Evolutionary conservation across 1,284 basidiomycete genomes (phyloP).

Genomic region (Paramarasmius palmivorus): DNA sequence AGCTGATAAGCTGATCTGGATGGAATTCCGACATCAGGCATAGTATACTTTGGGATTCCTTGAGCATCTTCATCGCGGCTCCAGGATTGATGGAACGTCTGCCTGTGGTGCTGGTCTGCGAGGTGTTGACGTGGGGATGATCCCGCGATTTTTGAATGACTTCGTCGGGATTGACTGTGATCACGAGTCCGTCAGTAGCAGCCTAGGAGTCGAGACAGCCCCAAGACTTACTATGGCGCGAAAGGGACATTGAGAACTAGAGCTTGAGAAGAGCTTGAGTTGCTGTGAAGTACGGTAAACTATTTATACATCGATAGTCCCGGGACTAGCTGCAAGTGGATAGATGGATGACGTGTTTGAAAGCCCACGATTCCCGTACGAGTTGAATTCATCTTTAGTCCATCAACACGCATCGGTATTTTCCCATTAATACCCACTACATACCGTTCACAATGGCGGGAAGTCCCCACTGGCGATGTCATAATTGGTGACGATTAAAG

Average conservation of each 20-base stretch:
- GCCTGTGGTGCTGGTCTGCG: conserved; percentile 23
- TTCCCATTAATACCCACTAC: too few relatives aligned
- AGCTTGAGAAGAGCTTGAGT: background rate
- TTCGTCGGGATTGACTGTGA: conserved; percentile 28
- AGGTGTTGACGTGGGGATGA: conserved; percentile 36
- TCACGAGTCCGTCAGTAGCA: background rate
- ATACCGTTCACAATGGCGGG: too few relatives aligned
- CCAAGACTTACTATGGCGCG: background rate
- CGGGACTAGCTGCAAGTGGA: too few relatives aligned
- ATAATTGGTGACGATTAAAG: too few relatives aligned
- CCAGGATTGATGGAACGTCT: conserved; percentile 34
- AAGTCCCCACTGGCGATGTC: too few relatives aligned
- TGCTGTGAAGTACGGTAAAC: too few relatives aligned
- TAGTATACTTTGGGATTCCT: conserved; percentile 37
- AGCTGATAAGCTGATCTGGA: conserved; percentile 53
- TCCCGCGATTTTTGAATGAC: conserved; percentile 37
- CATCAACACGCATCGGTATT: too few relatives aligned
- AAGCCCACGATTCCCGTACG: too few relatives aligned
- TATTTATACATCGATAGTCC: too few relatives aligned
- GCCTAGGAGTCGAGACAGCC: too few relatives aligned
- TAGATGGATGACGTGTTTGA: too few relatives aligned
- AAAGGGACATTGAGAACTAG: background rate
- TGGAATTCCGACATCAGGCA: conserved; percentile 38
- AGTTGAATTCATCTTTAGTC: too few relatives aligned
- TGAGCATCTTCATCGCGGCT: conserved; percentile 41